These are phyloP conservation scores for Cordyceps farinosa DNA, from an alignment of 2,329 filamentous ascomycete species.

Conservation along the genomic window DNA sequence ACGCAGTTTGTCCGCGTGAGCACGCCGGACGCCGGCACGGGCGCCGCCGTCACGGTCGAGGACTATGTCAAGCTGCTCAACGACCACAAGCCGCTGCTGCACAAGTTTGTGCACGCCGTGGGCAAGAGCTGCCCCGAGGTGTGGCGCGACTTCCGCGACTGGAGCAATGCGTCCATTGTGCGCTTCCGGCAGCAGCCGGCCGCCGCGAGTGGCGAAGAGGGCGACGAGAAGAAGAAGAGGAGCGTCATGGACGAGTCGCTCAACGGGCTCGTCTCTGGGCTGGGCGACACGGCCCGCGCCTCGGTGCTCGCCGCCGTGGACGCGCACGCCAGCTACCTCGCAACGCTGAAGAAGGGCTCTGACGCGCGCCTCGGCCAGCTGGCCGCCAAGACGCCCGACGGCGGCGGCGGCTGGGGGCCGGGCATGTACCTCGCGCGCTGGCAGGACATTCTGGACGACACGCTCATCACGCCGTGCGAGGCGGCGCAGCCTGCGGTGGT, in stretches of 20 bases:
- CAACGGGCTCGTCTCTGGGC: conserved; percentile 39
- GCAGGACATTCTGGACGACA: conserved; percentile 68
- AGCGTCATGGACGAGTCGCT: conserved; percentile 40
- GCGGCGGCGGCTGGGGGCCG: conserved; percentile 52
- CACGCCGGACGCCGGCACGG: conserved; percentile 36
- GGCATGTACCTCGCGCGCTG: conserved; percentile 70
- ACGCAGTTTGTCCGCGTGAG: conserved; percentile 64
- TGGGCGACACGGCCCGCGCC: conserved; percentile 45
- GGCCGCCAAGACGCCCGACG: neutral
- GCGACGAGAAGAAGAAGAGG: conserved; percentile 21
- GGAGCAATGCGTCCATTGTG: conserved; percentile 54
- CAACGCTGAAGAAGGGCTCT: conserved; percentile 51
- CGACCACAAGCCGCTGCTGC: conserved; percentile 59
- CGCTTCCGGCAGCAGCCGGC: conserved; percentile 50
- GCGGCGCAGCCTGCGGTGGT: conserved; percentile 43
- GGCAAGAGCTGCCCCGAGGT: conserved; percentile 65
- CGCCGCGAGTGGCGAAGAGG: conserved; percentile 16
- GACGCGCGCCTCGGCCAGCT: conserved; percentile 50
- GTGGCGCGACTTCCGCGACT: conserved; percentile 56
- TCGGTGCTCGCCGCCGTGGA: conserved; percentile 52
- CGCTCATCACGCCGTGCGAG: conserved; percentile 60
- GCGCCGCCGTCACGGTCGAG: conserved; percentile 50
- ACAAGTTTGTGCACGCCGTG: conserved; percentile 69
- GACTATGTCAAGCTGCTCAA: conserved; percentile 67
- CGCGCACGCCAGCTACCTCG: conserved; percentile 58